Base-by-base conservation (phyloP, 1,139 yeast species). In the Chernovozyma sophiae-reginae region DNA sequence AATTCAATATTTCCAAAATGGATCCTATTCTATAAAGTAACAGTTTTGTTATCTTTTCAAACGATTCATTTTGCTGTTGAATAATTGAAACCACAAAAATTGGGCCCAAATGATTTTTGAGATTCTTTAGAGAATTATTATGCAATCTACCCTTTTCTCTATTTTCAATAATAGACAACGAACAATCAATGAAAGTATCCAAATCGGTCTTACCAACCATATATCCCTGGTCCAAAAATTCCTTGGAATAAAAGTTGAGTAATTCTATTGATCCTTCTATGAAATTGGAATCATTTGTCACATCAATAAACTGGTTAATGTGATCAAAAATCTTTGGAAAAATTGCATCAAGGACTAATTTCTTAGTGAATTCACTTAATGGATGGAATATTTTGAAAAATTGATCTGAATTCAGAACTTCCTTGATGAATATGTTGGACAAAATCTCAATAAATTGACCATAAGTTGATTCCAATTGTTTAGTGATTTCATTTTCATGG, bases 1-100 rank as follows among this genome's bases (percentile, higher is more conserved):
- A 16, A 10, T 24, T 18, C 7, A 35, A 19, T 4, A 31, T 34
- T 12, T 58, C 55, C 38, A 75, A 62, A 11, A 73, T 50, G 1
- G 63, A 52, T 15, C 65, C 59, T 44, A 75, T 81, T 27, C 74
- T 60, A 41, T 73, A 74, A 26, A 76, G 59, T 36, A 72, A 36
- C 29, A 7, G 29, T 16, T 16, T 26, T 6, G 12, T 11, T 8
- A 12, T 16, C 12, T 26, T 13, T 11, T 13, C 29, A 26, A 26
- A 11, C 12, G 29, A 16, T 16, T 16, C 17, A 6, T 7, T 6
- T 16, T 26, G 29, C 11, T 26, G 29, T 4, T 32, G 28, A 16
- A 23, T 22, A 16, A 27, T 28, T 12, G 17, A 14, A n/a, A 22
- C 20, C 13, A 33, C 25, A 10, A 33, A 14, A 16, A 27, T 6